Evolutionary conservation across 495 filamentous ascomycete genomes (phyloP).

Genomic region (Lasiosphaeria hispida): DNA sequence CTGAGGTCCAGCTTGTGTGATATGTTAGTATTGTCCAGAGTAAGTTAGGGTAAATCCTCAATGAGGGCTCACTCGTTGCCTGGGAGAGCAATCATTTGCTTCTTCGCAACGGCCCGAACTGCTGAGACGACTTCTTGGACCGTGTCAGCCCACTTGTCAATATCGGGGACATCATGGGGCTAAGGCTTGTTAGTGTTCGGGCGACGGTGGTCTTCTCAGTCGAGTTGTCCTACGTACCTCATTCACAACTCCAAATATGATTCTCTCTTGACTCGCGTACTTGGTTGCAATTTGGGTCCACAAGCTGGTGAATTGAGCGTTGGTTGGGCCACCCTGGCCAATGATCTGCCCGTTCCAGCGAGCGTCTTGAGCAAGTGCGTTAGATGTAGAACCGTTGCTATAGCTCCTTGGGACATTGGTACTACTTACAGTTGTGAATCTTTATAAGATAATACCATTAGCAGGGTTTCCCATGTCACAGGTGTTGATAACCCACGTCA

Average conservation of each 20-base stretch:
- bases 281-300: slow-evolving; percentile 56
- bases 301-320: slow-evolving; percentile 49
- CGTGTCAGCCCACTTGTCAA: slow-evolving; percentile 49
- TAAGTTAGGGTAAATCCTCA: too few relatives aligned
- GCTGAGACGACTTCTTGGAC: slow-evolving; percentile 55
- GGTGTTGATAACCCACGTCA: slow-evolving; percentile 36
- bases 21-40: neutral
- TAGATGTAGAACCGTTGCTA: too few relatives aligned
- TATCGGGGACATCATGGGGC: slow-evolving; percentile 39
- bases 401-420: neutral
- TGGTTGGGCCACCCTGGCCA: slow-evolving; percentile 53
- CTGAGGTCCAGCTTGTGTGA: slow-evolving; percentile 37
- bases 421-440: slow-evolving; percentile 50
- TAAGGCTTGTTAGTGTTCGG: slow-evolving; percentile 4
- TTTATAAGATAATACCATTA: neutral
- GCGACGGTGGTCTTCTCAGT: neutral
- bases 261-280: slow-evolving; percentile 42
- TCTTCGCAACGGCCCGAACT: slow-evolving; percentile 51
- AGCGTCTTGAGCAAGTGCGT: slow-evolving; percentile 33
- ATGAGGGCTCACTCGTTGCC: slow-evolving; percentile 30
- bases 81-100: slow-evolving; percentile 49
- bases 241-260: slow-evolving; percentile 58
- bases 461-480: neutral
- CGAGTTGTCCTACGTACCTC: slow-evolving; percentile 42
- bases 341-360: slow-evolving; percentile 57